Evolutionary conservation across 768 basidiomycete genomes (phyloP).

Genomic region (Suillus weaverae): DNA sequence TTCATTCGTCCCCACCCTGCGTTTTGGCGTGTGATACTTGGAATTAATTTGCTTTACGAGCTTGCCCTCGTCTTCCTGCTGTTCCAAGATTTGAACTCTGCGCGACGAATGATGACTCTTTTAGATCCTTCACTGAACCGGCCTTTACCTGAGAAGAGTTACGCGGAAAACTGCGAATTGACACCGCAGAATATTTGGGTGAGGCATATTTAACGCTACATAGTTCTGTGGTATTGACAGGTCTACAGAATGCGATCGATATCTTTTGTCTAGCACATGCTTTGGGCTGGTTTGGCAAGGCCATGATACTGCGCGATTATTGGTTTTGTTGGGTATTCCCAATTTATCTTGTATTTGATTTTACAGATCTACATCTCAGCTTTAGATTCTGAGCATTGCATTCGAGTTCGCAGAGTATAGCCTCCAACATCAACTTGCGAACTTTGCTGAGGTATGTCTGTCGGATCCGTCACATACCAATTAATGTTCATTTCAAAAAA

Average conservation of each 20-base stretch:
- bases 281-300: slow-evolving; percentile 90
- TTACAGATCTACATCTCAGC: slow-evolving; percentile 12
- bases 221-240: background rate
- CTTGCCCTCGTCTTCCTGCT: slow-evolving; percentile 80
- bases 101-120: slow-evolving; percentile 74
- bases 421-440: slow-evolving; percentile 82
- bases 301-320: slow-evolving; percentile 85
- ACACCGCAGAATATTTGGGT: slow-evolving; percentile 70
- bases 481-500: slow-evolving; percentile 12
- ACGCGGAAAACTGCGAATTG: slow-evolving; percentile 78
- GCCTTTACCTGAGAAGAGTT: slow-evolving; percentile 81
- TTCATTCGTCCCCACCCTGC: slow-evolving; percentile 87
- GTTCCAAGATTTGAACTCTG: slow-evolving; percentile 81
- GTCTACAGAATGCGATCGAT: slow-evolving; percentile 68
- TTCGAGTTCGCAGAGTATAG: slow-evolving; percentile 91
- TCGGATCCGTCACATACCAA: slow-evolving; percentile 17
- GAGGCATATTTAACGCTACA: slow-evolving; percentile 17
- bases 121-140: slow-evolving; percentile 72
- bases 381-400: slow-evolving; percentile 80
- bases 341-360: slow-evolving; percentile 9
- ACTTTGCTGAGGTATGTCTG: slow-evolving; percentile 76
- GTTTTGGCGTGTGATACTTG: slow-evolving; percentile 80
- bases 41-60: slow-evolving; percentile 82
- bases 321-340: slow-evolving; percentile 87
- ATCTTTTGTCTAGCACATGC: slow-evolving; percentile 86